Evolutionary conservation across 108 stramenopile genomes (phyloP).

Genomic region (Poteriospumella lacustris): DNA sequence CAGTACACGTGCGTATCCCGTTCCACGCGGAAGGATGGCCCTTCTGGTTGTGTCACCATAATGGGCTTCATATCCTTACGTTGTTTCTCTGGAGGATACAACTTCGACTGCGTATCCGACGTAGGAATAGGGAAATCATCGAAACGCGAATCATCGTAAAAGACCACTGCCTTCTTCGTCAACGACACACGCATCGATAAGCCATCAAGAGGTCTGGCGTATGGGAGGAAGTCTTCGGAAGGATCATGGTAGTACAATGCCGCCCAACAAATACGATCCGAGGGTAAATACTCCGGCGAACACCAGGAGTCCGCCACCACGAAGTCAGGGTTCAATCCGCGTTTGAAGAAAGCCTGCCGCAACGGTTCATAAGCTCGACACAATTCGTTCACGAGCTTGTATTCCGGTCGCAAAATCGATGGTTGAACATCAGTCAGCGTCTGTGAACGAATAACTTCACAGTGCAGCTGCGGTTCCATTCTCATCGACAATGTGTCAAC

Average conservation of each 20-base stretch:
- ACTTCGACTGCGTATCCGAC: background rate
- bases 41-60: background rate
- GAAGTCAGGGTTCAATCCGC: background rate
- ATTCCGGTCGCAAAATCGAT: background rate
- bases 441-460: too few relatives aligned
- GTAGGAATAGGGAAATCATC: background rate
- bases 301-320: background rate
- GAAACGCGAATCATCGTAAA: background rate
- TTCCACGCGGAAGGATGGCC: background rate
- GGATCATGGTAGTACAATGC: background rate
- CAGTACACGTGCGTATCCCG: background rate
- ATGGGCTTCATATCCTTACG: background rate
- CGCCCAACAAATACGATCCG: background rate
- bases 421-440: background rate
- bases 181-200: background rate
- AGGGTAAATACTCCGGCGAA: background rate
- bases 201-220: background rate
- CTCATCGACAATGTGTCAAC: too few relatives aligned
- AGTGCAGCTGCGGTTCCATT: too few relatives aligned
- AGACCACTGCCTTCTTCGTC: background rate
- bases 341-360: background rate
- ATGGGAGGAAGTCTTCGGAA: background rate
- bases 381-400: background rate
- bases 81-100: background rate
- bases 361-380: background rate